Base-by-base conservation (phyloP, 768 basidiomycete genomes). In the Auricularia heimuer region DNA sequence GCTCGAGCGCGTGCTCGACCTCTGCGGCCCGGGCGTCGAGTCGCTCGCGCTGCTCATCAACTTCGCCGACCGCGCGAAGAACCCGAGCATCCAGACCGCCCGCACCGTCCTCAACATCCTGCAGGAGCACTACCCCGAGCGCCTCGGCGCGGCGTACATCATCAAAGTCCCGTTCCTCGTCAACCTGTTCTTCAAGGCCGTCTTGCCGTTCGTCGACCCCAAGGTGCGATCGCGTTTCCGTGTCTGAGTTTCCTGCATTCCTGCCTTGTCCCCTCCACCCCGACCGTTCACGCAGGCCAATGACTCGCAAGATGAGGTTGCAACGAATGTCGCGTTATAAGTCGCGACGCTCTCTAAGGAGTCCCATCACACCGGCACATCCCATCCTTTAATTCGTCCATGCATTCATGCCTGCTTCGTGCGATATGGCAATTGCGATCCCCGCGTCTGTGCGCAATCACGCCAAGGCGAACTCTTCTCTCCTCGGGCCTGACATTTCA, bases 21-120 rank as follows among this genome's bases (percentile, higher is more conserved):
- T 92, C 64, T 89, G 92, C 85, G 83, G 81, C 16, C 85, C 89
- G 24, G 90, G 90, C 29, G 85, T 94, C 42, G 92, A 94, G 90
- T 90, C 70, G 64, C 68, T 93, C 33, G 80, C 80, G 12, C 77
- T 92, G 29, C 83, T 94, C 75, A 85, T 92, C 68, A 86, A 94
- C 77, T 92, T 86, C 63, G 88, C 83, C 3, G 88, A 90, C 71
- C 81, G 82, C 71, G 84, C 81, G 42, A 92, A 90, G 74, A 83
- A 70, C 33, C 81, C 83, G 0, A 77, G 79, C 6, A 62, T 84
- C 12, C 36, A 69, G 0, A 76, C 73, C 10, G 67, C 81, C 6
- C 75, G 78, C 10, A 71, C 69, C 34, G 79, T 83, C 12, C 79
- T 88, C 63, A 75, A 80, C 72, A 88, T 91, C 69, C 79, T 92